Evolutionary conservation across 2,329 filamentous ascomycete genomes (phyloP).

Genomic region (Xylariales sp.): DNA sequence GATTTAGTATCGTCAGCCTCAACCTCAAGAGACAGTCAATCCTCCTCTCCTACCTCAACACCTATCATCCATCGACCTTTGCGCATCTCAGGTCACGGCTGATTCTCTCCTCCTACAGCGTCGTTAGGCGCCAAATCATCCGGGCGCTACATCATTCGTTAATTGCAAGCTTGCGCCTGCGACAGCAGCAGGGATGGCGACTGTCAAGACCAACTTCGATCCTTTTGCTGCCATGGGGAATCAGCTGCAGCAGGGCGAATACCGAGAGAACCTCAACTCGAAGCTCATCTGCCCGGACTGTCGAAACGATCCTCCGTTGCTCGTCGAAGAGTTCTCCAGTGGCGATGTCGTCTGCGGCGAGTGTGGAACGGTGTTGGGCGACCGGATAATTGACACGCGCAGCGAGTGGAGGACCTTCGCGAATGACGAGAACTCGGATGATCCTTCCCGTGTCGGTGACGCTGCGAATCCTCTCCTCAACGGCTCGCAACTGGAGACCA

Average conservation of each 20-base stretch:
- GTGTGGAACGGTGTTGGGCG: slow-evolving; percentile 85
- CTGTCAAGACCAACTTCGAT: slow-evolving; percentile 28
- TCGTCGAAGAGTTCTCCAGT: slow-evolving; percentile 87
- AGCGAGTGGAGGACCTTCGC: slow-evolving; percentile 99
- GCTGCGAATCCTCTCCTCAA: slow-evolving; percentile 85
- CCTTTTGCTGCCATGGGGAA: slow-evolving; percentile 39
- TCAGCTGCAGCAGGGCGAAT: slow-evolving; percentile 34
- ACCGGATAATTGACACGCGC: slow-evolving; percentile 89
- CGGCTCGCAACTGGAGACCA: slow-evolving; percentile 83
- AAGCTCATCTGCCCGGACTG: slow-evolving; percentile 86
- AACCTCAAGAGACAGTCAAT: neutral
- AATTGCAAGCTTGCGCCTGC: too few species aligned
- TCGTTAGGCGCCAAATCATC: too few species aligned
- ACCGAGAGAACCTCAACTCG: slow-evolving; percentile 81
- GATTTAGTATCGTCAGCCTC: slow-evolving; percentile 5
- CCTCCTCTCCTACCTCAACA: neutral
- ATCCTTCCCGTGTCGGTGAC: slow-evolving; percentile 96
- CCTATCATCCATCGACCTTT: neutral
- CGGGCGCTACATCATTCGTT: too few species aligned
- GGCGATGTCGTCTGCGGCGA: slow-evolving; percentile 90
- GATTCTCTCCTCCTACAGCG: neutral
- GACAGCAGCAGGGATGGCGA: slow-evolving; percentile 1
- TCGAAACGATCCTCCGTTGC: slow-evolving; percentile 83
- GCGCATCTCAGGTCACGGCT: neutral
- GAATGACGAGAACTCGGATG: slow-evolving; percentile 94